These are phyloP conservation scores for Pontederia crassipes DNA, from an alignment of 176 grass and related monocot species.

Conservation along the genomic window DNA sequence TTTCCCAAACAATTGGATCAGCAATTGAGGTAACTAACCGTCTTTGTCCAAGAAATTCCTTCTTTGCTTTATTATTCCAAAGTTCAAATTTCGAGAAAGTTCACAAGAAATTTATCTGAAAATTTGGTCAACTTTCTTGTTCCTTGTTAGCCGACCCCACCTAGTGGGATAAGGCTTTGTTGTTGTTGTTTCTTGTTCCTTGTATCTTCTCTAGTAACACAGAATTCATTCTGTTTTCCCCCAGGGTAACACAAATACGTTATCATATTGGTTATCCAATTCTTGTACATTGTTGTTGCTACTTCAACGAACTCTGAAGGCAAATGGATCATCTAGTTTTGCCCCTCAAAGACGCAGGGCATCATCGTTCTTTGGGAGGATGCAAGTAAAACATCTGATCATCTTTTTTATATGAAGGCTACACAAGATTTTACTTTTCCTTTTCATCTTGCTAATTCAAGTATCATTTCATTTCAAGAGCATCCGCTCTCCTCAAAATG, in stretches of 20 bases:
- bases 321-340: constrained; percentile 59
- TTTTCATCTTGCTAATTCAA: constrained; percentile 11
- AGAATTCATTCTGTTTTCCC: constrained; percentile 1
- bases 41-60: constrained; percentile 8
- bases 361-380: constrained; percentile 71
- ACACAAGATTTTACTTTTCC: background rate
- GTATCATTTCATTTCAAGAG: constrained; percentile 40
- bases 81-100: no score
- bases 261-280: constrained; percentile 98
- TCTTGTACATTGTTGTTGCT: constrained; percentile 83
- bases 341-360: constrained; percentile 89
- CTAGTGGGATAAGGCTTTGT: no score
- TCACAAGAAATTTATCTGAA: no score
- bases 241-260: constrained; percentile 67
- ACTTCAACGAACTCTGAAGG: constrained; percentile 91
- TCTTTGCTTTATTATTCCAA: background rate
- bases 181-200: background rate
- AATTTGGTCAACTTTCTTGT: no score
- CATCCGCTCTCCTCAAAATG: constrained; percentile 79
- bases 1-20: constrained; percentile 92
- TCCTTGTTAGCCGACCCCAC: no score
- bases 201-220: no score
- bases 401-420: background rate
- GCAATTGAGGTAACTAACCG: constrained; percentile 59
- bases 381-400: constrained; percentile 49